These are phyloP conservation scores for Taphrina communis DNA, from an alignment of 1,139 yeast genomes.

Conservation along the genomic window DNA sequence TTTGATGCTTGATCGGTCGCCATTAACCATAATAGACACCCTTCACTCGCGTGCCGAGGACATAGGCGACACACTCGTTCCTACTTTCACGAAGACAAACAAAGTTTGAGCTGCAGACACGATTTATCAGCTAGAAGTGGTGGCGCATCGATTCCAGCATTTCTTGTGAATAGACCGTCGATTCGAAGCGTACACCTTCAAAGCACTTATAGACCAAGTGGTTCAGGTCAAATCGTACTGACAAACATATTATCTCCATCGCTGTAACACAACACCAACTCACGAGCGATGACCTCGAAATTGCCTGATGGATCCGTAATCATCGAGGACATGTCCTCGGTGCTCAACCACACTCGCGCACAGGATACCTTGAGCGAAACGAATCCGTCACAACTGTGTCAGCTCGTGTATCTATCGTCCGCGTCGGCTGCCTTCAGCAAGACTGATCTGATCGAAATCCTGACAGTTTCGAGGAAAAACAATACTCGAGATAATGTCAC, in stretches of 20 bases:
- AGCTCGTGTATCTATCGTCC: conserved; percentile 35
- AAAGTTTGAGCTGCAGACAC: too few species aligned
- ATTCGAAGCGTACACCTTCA: neutral
- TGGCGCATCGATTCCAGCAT: too few species aligned
- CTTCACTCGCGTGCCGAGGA: neutral
- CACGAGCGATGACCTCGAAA: conserved; percentile 11
- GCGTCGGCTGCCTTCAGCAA: conserved; percentile 18
- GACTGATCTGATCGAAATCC: conserved; percentile 25
- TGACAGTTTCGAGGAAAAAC: conserved; percentile 29
- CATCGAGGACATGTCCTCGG: conserved; percentile 14
- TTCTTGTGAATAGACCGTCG: neutral
- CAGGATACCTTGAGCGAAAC: neutral
- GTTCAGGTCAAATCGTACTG: too few species aligned
- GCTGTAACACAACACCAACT: neutral
- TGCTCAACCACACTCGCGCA: conserved; percentile 5
- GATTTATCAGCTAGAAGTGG: too few species aligned
- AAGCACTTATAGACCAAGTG: too few species aligned
- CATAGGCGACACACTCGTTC: neutral
- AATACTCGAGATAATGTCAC: conserved; percentile 21
- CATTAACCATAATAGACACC: neutral
- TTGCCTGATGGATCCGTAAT: conserved; percentile 8
- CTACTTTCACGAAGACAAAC: too few species aligned
- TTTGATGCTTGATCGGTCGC: neutral
- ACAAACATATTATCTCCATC: too few species aligned
- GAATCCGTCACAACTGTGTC: conserved; percentile 2